These are phyloP conservation scores for Citropsis articulata DNA, from an alignment of 345 rosid species.

Conservation along the genomic window DNA sequence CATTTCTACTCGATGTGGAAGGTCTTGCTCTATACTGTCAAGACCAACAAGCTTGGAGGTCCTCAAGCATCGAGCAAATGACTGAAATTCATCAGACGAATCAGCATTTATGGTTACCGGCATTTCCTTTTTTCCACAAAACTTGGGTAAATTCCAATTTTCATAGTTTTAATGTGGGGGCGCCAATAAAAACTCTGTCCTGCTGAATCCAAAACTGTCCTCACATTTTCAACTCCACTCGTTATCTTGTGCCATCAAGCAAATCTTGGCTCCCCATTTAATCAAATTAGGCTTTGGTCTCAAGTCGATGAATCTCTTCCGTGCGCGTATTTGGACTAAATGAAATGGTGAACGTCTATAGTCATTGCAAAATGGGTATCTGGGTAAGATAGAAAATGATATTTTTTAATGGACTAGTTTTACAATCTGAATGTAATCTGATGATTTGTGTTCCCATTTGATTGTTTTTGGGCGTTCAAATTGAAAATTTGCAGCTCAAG, in stretches of 20 bases:
- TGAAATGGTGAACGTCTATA: conserved; percentile 27
- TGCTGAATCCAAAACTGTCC: conserved; percentile 25
- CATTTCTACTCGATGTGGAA: conserved; percentile 17
- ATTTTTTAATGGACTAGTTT: not conserved
- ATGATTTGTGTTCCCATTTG: too few relatives aligned
- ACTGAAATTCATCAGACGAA: not conserved
- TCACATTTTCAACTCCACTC: conserved; percentile 9
- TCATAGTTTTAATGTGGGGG: conserved; percentile 11
- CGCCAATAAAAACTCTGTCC: conserved; percentile 22
- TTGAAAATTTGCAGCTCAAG: too few relatives aligned
- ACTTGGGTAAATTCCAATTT: not conserved
- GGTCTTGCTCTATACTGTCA: not conserved
- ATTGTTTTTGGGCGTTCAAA: too few relatives aligned
- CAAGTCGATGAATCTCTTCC: conserved; percentile 40
- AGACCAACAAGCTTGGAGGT: not conserved
- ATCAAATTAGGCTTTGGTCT: conserved; percentile 27
- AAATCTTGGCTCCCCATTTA: conserved; percentile 26
- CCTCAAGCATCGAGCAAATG: conserved; percentile 9
- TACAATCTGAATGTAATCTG: not conserved
- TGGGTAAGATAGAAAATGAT: too few relatives aligned
- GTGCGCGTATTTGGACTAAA: conserved; percentile 33
- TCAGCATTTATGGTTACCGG: not conserved
- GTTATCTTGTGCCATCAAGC: conserved; percentile 31
- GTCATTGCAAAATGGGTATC: not conserved
- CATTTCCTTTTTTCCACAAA: not conserved